A percentile compares a stretch with the other conserved stretches of the same genome.
Evolutionary conservation across 2,329 filamentous ascomycete species (phyloP).

Genomic region (Epichloe elymi): DNA sequence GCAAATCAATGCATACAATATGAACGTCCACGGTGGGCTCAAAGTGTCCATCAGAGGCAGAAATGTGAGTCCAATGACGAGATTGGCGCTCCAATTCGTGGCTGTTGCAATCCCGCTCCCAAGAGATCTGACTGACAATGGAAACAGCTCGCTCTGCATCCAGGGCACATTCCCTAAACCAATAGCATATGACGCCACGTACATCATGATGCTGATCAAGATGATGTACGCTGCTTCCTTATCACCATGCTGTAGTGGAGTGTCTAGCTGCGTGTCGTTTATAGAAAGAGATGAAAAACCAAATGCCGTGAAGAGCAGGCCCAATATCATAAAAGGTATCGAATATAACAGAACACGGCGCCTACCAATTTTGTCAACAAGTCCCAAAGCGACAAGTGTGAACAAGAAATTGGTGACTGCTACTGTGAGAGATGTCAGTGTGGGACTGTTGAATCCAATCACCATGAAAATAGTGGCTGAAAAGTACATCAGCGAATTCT

Average conservation of each 20-base stretch:
- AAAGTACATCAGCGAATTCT: slow-evolving; percentile 89
- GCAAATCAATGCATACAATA: slow-evolving; percentile 65
- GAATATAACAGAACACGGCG: slow-evolving; percentile 70
- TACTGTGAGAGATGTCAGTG: slow-evolving; percentile 65
- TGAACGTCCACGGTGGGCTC: slow-evolving; percentile 65
- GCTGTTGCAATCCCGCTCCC: slow-evolving; percentile 63
- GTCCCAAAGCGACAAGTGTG: slow-evolving; percentile 57
- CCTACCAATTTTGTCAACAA: slow-evolving; percentile 70
- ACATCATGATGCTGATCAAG: slow-evolving; percentile 63
- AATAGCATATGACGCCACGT: slow-evolving; percentile 74
- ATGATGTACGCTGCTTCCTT: slow-evolving; percentile 41
- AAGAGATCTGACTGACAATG: slow-evolving; percentile 57
- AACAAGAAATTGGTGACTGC: slow-evolving; percentile 75
- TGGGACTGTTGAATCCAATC: slow-evolving; percentile 66
- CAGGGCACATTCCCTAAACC: slow-evolving; percentile 88
- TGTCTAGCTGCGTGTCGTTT: slow-evolving; percentile 9
- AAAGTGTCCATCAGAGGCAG: slow-evolving; percentile 72
- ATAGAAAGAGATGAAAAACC: slow-evolving; percentile 57
- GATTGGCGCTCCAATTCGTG: slow-evolving; percentile 81
- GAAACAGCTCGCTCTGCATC: slow-evolving; percentile 92
- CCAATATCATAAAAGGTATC: slow-evolving; percentile 69
- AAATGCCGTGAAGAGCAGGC: slow-evolving; percentile 56
- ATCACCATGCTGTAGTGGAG: slow-evolving; percentile 8
- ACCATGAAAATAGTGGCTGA: slow-evolving; percentile 70
- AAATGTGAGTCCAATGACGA: slow-evolving; percentile 75